These are phyloP conservation scores for Aspergillus alliaceus DNA, from an alignment of 2,329 filamentous ascomycete species.

Conservation along the genomic window DNA sequence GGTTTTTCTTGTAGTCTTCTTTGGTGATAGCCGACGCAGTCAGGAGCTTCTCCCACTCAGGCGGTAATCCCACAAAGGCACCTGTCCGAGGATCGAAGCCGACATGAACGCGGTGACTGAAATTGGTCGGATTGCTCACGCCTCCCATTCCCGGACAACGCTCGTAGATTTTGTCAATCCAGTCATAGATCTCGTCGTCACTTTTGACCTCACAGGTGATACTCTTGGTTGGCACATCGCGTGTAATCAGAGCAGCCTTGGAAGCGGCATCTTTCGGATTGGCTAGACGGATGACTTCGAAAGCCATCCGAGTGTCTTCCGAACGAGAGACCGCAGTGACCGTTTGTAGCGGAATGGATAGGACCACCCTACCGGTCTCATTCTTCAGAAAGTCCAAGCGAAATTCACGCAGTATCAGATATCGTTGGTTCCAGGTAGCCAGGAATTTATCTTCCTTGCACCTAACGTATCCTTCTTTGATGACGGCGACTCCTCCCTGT, in stretches of 20 bases:
- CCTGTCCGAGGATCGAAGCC: slow-evolving; percentile 95
- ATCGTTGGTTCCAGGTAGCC: slow-evolving; percentile 90
- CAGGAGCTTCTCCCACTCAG: slow-evolving; percentile 95
- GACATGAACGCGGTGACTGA: slow-evolving; percentile 94
- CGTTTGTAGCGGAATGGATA: slow-evolving; percentile 80
- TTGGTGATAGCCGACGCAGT: slow-evolving; percentile 97
- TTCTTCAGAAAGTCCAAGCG: slow-evolving; percentile 93
- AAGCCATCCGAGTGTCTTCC: slow-evolving; percentile 86
- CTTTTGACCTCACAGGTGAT: slow-evolving; percentile 91
- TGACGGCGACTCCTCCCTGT: slow-evolving; percentile 67
- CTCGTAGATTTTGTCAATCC: slow-evolving; percentile 98
- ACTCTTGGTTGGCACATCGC: slow-evolving; percentile 77
- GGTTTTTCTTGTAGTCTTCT: slow-evolving; percentile 97
- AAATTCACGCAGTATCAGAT: slow-evolving; percentile 86
- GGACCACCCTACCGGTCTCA: slow-evolving; percentile 82
- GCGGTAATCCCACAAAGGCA: slow-evolving; percentile 88
- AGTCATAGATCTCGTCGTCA: slow-evolving; percentile 96
- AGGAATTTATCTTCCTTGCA: slow-evolving; percentile 77
- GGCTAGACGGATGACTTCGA: slow-evolving; percentile 79
- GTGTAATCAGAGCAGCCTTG: slow-evolving; percentile 71
- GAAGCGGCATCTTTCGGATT: slow-evolving; percentile 60
- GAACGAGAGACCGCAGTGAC: slow-evolving; percentile 88
- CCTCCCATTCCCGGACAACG: slow-evolving; percentile 96
- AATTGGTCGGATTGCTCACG: slow-evolving; percentile 97
- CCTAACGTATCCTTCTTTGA: slow-evolving; percentile 62